Base-by-base conservation (phyloP, 345 rosid species). In the Camelina laxa region DNA sequence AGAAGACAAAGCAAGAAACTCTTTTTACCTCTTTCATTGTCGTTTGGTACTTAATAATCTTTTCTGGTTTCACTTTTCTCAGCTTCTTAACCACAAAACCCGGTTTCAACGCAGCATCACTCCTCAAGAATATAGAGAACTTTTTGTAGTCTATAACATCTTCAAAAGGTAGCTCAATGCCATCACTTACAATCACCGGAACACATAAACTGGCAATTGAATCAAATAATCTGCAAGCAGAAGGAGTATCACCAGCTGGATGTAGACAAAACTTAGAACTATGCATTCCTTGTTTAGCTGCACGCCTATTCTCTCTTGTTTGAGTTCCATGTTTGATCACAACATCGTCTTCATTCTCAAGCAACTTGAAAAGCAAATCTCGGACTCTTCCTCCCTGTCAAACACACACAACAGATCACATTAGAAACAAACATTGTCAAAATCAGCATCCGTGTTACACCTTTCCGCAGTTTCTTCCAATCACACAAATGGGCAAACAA, bases 181-280 rank as follows among this genome's bases (percentile, higher is more conserved):
- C 73, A 70, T 88, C 96, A 73, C 97, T 89, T 66, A 91, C 79
- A 30, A 94, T 87, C 61, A 94, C 92, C 4, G 97, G 98, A 61
- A 94, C 80, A 77, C 98, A 93, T 88, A 94, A 82, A 85, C 96
- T 94, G 44, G 87, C 91, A 49, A 94, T 88, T 63, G 96, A 65
- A 84, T 94, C 97, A 80, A 91, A 94, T 11, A 94, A 88, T 54
- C 96, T 82, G 80, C 95, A 89, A 60, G 97, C 95, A 21, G 96
- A 89, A 48, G 92, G 92, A 57, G 97, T 89, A 80, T 91, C 98
- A 19, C 94, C 95, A 42, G 96, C 95, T 62, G 89, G 91, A 82
- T 85, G 87, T 80, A 94, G 79, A 78, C 98, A 94, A 78, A 91
- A 94, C 79, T 88, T 91, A 17, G 98, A 89, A 5, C 88, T 82